Conservation (phyloP, 202 grass and related monocot species). For the Schoenoplectus triqueter region DNA sequence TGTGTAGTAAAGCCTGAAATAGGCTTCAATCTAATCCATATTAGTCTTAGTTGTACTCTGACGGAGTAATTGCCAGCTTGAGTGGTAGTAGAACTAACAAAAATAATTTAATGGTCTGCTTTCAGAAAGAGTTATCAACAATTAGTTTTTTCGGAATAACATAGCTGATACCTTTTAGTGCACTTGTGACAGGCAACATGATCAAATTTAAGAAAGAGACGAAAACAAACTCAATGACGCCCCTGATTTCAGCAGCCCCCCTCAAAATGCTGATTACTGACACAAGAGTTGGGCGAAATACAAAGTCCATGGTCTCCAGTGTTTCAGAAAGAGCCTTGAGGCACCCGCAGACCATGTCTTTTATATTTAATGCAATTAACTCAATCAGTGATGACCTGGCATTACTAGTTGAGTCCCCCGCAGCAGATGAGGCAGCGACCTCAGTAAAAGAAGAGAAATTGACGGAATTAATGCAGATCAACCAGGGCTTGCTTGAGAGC, state of each 20-base stretch:
- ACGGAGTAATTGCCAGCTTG: background rate
- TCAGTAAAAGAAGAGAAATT: slow-evolving; percentile 82
- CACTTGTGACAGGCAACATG: slow-evolving; percentile 68
- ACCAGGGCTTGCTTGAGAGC: slow-evolving; percentile 92
- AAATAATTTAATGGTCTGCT: background rate
- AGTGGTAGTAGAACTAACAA: background rate
- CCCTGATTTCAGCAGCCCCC: slow-evolving; percentile 56
- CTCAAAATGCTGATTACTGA: slow-evolving; percentile 92
- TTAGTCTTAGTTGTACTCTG: background rate
- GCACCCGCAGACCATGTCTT: slow-evolving; percentile 69
- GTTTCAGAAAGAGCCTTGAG: slow-evolving; percentile 79
- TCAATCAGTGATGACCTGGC: slow-evolving; percentile 77
- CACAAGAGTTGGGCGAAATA: slow-evolving; percentile 91
- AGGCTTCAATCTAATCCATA: background rate
- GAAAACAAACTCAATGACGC: slow-evolving; percentile 51
- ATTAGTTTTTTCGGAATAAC: background rate
- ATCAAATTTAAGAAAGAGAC: slow-evolving; percentile 85
- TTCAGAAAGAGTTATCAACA: background rate
- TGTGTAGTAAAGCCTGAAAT: background rate
- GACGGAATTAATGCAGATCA: slow-evolving; percentile 92
- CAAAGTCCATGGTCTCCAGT: slow-evolving; percentile 76
- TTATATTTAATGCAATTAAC: slow-evolving; percentile 73
- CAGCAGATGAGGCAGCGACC: slow-evolving; percentile 54
- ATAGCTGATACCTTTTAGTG: slow-evolving; percentile 24
- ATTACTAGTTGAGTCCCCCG: slow-evolving; percentile 56